Evolutionary conservation across 495 filamentous ascomycete species (phyloP).

Genomic region (Glarea lozoyensis): DNA sequence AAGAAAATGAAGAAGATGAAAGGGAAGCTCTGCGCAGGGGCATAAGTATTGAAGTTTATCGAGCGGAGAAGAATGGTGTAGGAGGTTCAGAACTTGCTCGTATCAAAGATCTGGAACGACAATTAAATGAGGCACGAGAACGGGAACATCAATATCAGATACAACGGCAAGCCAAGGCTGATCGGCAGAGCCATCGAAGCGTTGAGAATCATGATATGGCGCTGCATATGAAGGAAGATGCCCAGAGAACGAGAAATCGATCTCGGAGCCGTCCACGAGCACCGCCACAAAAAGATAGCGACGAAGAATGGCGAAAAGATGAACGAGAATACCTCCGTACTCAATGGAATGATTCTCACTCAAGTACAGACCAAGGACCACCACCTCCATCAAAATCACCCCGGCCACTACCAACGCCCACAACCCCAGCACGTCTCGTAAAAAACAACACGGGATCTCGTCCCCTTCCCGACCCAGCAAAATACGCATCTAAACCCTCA

Average conservation of each 20-base stretch:
- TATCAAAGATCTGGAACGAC: constrained; percentile 73
- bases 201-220: constrained; percentile 21
- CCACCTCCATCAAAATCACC: constrained; percentile 34
- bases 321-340: constrained; percentile 66
- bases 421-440: constrained; percentile 10
- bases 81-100: constrained; percentile 35
- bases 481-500: constrained; percentile 23
- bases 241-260: constrained; percentile 26
- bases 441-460: constrained; percentile 25
- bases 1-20: constrained; percentile 74
- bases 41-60: no score
- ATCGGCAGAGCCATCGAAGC: constrained; percentile 5
- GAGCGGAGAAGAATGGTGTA: constrained; percentile 45
- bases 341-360: constrained; percentile 54
- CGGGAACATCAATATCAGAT: constrained; percentile 77
- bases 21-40: no score
- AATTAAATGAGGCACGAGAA: constrained; percentile 77
- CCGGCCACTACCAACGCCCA: constrained; percentile 21
- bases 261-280: constrained; percentile 35
- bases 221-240: constrained; percentile 23
- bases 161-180: constrained; percentile 57
- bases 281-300: constrained; percentile 19
- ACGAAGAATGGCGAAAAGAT: constrained; percentile 63
- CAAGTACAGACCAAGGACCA: constrained; percentile 24
- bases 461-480: constrained; percentile 43